phyloP scores from a whole-genome alignment of 2,329 filamentous ascomycete genomes.

The Fusarium sp. region DNA sequence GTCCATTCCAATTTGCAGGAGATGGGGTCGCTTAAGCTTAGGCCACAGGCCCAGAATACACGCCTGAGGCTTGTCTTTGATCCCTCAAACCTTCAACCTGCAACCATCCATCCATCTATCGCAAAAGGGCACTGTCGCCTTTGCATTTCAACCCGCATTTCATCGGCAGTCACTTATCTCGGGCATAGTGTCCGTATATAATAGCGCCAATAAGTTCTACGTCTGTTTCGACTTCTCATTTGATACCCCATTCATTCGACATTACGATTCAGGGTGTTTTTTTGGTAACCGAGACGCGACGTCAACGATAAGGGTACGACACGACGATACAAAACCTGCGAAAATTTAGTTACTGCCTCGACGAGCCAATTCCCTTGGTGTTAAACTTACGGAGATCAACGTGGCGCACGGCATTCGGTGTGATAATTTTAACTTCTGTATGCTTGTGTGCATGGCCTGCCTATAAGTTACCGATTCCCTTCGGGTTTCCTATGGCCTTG shows the following conservation, averaged over 20 bases:
- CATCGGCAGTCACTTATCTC: constrained; percentile 9
- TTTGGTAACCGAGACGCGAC: constrained; percentile 31
- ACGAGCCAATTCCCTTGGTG: background rate
- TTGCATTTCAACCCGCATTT: constrained; percentile 23
- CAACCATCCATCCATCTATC: constrained; percentile 29
- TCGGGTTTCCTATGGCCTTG: constrained; percentile 32
- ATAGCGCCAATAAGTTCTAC: constrained; percentile 15
- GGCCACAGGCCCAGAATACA: constrained; percentile 21
- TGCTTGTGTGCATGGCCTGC: constrained; percentile 39
- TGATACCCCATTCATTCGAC: constrained; percentile 13
- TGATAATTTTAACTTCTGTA: constrained; percentile 5
- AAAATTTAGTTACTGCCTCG: constrained; percentile 10
- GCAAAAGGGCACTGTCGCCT: constrained; percentile 29
- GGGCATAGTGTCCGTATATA: background rate
- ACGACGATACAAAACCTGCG: constrained; percentile 17
- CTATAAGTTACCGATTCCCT: constrained; percentile 21
- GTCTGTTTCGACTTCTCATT: constrained; percentile 11
- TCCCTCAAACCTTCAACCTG: constrained; percentile 38
- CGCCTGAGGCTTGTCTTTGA: constrained; percentile 29
- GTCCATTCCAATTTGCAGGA: constrained; percentile 39
- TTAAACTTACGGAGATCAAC: background rate
- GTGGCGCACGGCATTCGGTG: background rate
- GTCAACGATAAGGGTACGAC: constrained; percentile 9
- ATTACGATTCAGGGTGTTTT: background rate
- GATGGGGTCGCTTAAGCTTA: constrained; percentile 22